Evolutionary conservation across 768 basidiomycete genomes (phyloP), one percentile per base, ranked within the genome.

Genomic region (Pisolithus orientalis): DNA sequence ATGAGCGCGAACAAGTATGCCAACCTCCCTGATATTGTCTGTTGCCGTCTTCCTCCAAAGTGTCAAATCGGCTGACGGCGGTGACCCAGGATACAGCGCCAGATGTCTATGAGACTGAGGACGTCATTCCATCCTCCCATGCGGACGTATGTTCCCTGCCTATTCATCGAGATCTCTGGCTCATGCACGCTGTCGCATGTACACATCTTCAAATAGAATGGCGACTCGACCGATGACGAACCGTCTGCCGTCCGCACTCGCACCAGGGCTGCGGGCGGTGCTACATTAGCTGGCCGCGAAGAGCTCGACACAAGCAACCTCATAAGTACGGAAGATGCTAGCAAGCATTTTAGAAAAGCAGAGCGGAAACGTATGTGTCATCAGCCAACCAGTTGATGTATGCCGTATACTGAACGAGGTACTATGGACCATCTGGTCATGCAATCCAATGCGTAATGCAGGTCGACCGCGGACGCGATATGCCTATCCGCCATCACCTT

Each of bases 21-120:
- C 10, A 82, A 85, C 63, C 73, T 95, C 3, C 93, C 93, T n/a
- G 92, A 95, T 65, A 94, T 95, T 52, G 93, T 94, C 60, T 51
- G 87, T 76, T 29, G 24, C 40, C 43, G 47, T 31, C 21, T 27
- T 16, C 21, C 32, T 27, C 3, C 31, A 6, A 6, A 24, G 13
- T 21, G 27, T 6, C 21, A 14, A 16, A 17, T 50, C 31, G 10
- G 37, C 50, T 53, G 53, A 60, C 50, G 34, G 40, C 8, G 43
- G 34, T 43, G 51, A 9, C 50, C 40, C 61, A 95, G 92, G 92
- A 94, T 70, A 90, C 88, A 11, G 91, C 90, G 1, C 91, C 81
- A 39, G 93, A 95, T 66, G 81, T 95, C 42, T 95, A 95, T 63
- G 93, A 95, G 65, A 95, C 93, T 0, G 87, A 90, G 44, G 93